Base-by-base conservation (phyloP, 1,139 yeast species). In the Kodamaea anthophila region DNA sequence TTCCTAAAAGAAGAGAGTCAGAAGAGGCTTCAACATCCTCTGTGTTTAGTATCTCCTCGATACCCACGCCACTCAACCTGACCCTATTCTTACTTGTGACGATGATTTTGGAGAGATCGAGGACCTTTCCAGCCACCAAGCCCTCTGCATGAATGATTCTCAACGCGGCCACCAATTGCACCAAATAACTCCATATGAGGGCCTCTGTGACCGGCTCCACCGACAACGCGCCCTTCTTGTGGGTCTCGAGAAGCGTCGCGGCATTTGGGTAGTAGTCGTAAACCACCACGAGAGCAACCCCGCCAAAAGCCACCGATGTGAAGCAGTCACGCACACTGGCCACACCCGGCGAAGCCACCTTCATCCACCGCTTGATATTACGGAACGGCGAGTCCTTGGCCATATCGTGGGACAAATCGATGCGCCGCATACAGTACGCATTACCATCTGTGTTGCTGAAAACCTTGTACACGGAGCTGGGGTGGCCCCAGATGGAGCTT, bases 301-400 rank as follows among this genome's bases (percentile, higher is more conserved):
- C 91, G 23, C 87, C 88, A 59, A 93, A 91, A 5, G 88, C 84
- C 39, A 86, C 73, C 8, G 93, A 79, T 1, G 96, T 82, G 51
- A 91, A 91, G 8, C 94, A 87, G 49, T 88, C 96, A 30, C 74
- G 70, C 6, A 87, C 57, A 23, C 69, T 66, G 2, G 83, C 85
- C 11, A 86, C 60, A 43, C 79, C 78, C 9, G 88, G 71, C 74
- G 47, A 62, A 36, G 70, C 69, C 26, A 78, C 63, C 24, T 74
- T 66, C 36, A 67, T 70, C 73, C 73, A 66, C 32, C 45, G 43
- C 34, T 64, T 62, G 27, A 65, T 53, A 11, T 53, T 54, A 28
- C 47, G 51, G 38, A 66, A 64, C 3, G 68, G 67, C n/a, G 40
- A 30, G 37, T 85, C 87, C 40, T 77, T 75, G 4, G 69, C 55